Evolutionary conservation across 225 moss, liverwort and hornwort species (phyloP), one percentile per base, ranked within the genome.

Genomic region (Climacium dendroides): DNA sequence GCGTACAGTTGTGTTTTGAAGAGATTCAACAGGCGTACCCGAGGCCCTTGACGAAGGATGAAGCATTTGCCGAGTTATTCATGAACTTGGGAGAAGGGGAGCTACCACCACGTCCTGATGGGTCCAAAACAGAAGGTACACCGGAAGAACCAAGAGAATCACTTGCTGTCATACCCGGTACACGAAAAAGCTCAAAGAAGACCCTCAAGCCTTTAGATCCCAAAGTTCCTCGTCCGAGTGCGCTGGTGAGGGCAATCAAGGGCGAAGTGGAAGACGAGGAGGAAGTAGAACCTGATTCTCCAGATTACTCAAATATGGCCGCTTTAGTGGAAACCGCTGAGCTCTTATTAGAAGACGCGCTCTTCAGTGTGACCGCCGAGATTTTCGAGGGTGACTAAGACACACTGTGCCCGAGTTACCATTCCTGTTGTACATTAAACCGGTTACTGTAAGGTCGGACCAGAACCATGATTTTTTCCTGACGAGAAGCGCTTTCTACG

Each of bases 1-100:
- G 91, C 57, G 85, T 86, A 41, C 95, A 93, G 13, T 53, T 98
- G 74, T 89, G 90, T 65, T 96, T 96, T 88, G 96, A 98, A 85
- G 95, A 98, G 70, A 92, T 98, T 73, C 92, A 92, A 67, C 89
- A 91, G 72, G 92, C 87, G 82, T 92, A 91, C 48, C 89, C 89
- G 24, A 85, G 81, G 85, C 71, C 90, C 16, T 34, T 91, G 48
- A 90, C 89, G 2, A 89, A 93, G 73, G 94, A 94, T 57, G 92
- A 93, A 73, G 85, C 85, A 58, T 91, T 96, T 70, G 87, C 88
- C 54, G 74, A 79, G 71, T 70, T 93, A 23, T 94, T 94, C 50
- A 92, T 92, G 83, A 91, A 90, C 65, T 92, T 95, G 41, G 91
- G 87, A 66, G 93, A 95, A 24, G 94, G 96, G 55, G 94, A 93